These are phyloP conservation scores for Camellia sinensis DNA, from an alignment of 148 eudicot species.

Conservation along the genomic window DNA sequence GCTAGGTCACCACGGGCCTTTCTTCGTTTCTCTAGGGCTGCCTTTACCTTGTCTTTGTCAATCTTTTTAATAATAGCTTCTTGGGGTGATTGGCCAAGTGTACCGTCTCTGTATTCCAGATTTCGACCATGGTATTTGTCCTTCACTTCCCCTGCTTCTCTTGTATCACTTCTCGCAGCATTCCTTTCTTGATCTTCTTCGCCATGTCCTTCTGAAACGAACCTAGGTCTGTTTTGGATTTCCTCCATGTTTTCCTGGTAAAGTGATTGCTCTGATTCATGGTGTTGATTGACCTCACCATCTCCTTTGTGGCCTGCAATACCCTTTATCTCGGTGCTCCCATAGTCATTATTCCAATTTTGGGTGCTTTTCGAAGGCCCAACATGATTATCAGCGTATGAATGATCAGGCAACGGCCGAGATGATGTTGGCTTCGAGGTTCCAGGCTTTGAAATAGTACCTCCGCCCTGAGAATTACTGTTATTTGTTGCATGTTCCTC, in stretches of 20 bases:
- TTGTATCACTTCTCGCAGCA: slow-evolving; percentile 36
- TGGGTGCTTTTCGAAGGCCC: slow-evolving; percentile 46
- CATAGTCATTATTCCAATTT: slow-evolving; percentile 48
- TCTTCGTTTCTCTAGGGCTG: slow-evolving; percentile 65
- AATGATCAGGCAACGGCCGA: slow-evolving; percentile 43
- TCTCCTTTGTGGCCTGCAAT: slow-evolving; percentile 42
- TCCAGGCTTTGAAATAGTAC: slow-evolving; percentile 38
- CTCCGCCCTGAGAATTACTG: slow-evolving; percentile 45
- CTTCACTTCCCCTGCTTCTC: slow-evolving; percentile 48
- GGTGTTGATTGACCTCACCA: slow-evolving; percentile 40
- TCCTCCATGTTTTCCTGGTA: slow-evolving; percentile 43
- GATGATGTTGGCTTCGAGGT: slow-evolving; percentile 44
- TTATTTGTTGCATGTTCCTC: slow-evolving; percentile 49
- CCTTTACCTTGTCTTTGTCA: slow-evolving; percentile 82
- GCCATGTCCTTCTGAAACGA: slow-evolving; percentile 39
- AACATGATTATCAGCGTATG: slow-evolving; percentile 36
- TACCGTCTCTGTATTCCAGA: slow-evolving; percentile 43
- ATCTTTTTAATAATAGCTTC: slow-evolving; percentile 55
- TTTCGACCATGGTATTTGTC: slow-evolving; percentile 45
- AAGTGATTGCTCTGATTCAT: slow-evolving; percentile 28
- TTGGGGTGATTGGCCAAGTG: slow-evolving; percentile 59
- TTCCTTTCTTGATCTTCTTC: slow-evolving; percentile 58
- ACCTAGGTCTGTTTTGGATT: slow-evolving; percentile 31
- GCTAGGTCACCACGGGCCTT: slow-evolving; percentile 60
- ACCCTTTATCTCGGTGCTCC: slow-evolving; percentile 27